Conservation (phyloP, 495 filamentous ascomycete species). For the Aspergillus leporis region DNA sequence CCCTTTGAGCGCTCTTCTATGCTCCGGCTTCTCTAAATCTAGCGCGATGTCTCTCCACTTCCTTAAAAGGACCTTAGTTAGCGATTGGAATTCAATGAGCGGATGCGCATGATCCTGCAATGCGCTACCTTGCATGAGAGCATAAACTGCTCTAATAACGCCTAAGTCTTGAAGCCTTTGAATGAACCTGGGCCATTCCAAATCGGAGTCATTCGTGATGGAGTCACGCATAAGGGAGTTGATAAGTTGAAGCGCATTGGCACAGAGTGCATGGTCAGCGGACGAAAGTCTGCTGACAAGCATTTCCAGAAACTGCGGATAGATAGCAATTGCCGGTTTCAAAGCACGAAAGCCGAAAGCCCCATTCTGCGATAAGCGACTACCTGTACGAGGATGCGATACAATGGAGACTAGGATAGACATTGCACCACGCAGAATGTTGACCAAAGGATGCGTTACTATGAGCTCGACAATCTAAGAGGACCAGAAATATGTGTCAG, state of each 20-base stretch:
- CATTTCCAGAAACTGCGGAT: slow-evolving; percentile 93
- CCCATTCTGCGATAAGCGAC: slow-evolving; percentile 45
- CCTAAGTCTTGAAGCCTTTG: slow-evolving; percentile 90
- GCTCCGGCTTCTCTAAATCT: slow-evolving; percentile 83
- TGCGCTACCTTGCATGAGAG: slow-evolving; percentile 88
- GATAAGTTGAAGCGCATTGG: slow-evolving; percentile 91
- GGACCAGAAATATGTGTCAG: neutral
- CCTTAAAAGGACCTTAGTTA: slow-evolving; percentile 85
- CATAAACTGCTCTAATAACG: slow-evolving; percentile 87
- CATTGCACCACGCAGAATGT: slow-evolving; percentile 95
- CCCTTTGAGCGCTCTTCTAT: slow-evolving; percentile 81
- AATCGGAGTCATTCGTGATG: slow-evolving; percentile 72
- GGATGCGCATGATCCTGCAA: slow-evolving; percentile 94
- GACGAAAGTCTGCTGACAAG: slow-evolving; percentile 85
- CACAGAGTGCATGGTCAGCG: slow-evolving; percentile 94
- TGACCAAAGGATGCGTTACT: slow-evolving; percentile 93
- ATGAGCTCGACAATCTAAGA: slow-evolving; percentile 84
- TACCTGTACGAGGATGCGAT: slow-evolving; percentile 67
- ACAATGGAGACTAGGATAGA: slow-evolving; percentile 93
- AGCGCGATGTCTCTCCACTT: slow-evolving; percentile 89
- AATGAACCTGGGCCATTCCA: slow-evolving; percentile 94
- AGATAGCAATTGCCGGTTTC: slow-evolving; percentile 85
- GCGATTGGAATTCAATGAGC: slow-evolving; percentile 85
- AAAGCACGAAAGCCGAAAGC: slow-evolving; percentile 84
- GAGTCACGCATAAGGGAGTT: slow-evolving; percentile 95